phyloP scores from a whole-genome alignment of 352 stramenopile genomes.

The Globisporangium apiculatum region DNA sequence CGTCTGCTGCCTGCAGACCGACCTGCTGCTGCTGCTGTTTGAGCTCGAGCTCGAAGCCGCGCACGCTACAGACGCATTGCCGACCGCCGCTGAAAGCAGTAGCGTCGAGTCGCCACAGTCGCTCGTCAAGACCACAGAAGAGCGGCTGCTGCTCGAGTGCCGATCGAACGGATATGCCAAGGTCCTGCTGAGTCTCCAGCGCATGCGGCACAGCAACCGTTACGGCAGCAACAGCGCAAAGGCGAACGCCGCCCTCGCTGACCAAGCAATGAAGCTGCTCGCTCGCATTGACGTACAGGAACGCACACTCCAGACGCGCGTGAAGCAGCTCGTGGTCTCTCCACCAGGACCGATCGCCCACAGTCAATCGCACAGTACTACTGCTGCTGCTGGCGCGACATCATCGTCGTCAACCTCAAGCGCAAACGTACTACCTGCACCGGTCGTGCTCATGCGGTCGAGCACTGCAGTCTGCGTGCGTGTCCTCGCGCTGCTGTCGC shows the following conservation, averaged over 20 bases:
- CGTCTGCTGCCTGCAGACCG: conserved; percentile 47
- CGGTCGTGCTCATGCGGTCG: conserved; percentile 43
- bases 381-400: too few relatives aligned
- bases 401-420: background rate
- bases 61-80: conserved; percentile 19
- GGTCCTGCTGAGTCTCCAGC: conserved; percentile 37
- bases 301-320: conserved; percentile 21
- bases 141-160: conserved; percentile 34
- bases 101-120: background rate
- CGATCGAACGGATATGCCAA: conserved; percentile 45
- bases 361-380: too few relatives aligned
- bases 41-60: conserved; percentile 48
- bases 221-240: background rate
- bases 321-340: background rate
- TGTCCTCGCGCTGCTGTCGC: conserved; percentile 23
- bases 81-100: background rate
- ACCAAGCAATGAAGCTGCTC: conserved; percentile 39
- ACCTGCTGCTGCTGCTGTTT: conserved; percentile 44
- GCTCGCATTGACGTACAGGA: conserved; percentile 33
- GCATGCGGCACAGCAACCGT: conserved; percentile 16
- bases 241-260: conserved; percentile 18
- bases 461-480: conserved; percentile 45
- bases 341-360: too few relatives aligned
- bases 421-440: conserved; percentile 23
- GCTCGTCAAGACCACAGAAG: conserved; percentile 15